These are phyloP conservation scores for Histomonas meleagridis DNA, from an alignment of 208 protist genomes.

Conservation along the genomic window DNA sequence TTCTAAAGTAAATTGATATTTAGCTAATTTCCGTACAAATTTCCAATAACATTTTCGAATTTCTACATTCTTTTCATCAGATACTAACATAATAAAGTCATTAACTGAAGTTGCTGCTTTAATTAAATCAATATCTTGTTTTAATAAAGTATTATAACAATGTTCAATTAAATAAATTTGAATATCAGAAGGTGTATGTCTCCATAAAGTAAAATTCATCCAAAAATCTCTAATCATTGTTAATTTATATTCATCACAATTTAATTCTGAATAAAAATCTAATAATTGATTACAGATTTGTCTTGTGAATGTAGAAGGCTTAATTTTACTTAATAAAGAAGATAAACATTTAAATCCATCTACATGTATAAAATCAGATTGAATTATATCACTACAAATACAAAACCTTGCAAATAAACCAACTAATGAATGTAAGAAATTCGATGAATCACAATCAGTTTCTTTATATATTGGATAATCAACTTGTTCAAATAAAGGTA, in stretches of 20 bases:
- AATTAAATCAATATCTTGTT: neutral
- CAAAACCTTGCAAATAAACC: neutral
- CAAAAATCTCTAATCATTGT: neutral
- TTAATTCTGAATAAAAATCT: neutral
- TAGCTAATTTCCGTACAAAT: neutral
- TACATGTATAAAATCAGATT: neutral
- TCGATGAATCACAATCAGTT: neutral
- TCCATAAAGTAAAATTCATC: neutral
- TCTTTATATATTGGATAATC: neutral
- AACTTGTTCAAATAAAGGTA: neutral
- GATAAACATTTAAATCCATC: neutral
- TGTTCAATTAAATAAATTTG: neutral
- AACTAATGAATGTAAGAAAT: neutral
- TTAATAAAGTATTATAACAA: neutral
- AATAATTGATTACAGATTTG: neutral
- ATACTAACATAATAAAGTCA: neutral
- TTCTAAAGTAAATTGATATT: neutral
- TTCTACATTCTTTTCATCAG: neutral
- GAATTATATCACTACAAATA: neutral
- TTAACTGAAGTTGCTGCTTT: neutral
- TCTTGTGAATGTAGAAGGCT: neutral
- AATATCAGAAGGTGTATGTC: neutral
- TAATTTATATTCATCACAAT: neutral
- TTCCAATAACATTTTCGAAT: neutral
- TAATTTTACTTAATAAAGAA: neutral